Evolutionary conservation across 768 basidiomycete species (phyloP), one percentile per base, ranked within the genome.

Genomic region (Tylopilus plumbeoviolaceoides): DNA sequence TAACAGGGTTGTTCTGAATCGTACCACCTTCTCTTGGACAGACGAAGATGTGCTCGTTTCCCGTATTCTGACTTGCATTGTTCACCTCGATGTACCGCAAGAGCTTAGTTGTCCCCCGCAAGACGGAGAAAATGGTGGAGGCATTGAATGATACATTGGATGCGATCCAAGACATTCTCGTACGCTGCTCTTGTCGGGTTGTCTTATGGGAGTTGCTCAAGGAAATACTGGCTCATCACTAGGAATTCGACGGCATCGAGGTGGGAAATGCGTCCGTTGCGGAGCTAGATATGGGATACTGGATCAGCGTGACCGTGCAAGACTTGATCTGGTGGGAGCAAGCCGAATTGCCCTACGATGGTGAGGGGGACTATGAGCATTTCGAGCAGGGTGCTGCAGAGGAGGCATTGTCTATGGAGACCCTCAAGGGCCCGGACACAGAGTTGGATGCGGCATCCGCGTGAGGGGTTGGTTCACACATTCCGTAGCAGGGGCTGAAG

Each of bases 231-330:
- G 27, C 27, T 8, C 27, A 28, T 28, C 15, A 11, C 12, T 9
- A 62, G 60, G 20, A 7, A n/a, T 27, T 28, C 17, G 39, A 20
- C 8, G 46, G 51, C 7, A 38, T 62, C 7, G 55, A 57, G 15
- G 21, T 53, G 4, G 11, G 17, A 4, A 21, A 14, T 3, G 14
- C 56, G 21, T 45, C 31, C 5, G 30, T 54, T 1, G 47, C 50
- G 9, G 48, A 56, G 10, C 27, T 64, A 30, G 56, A 65, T n/a
- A 46, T 58, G 54, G 63, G 63, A 25, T 60, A 63, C 43, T 60
- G 58, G 53, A 38, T 61, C 44, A 38, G 21, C 25, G 38, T 54
- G 9, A 45, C 47, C 0, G 17, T 64, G 43, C 27, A 36, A 23
- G 35, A 2, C 11, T 28, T 10, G 21, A 7, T 42, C 17, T 25